A percentile compares a stretch with the other conserved stretches of the same genome.
Conservation (phyloP, 2,329 filamentous ascomycete genomes). For the Talaromyces sp. region DNA sequence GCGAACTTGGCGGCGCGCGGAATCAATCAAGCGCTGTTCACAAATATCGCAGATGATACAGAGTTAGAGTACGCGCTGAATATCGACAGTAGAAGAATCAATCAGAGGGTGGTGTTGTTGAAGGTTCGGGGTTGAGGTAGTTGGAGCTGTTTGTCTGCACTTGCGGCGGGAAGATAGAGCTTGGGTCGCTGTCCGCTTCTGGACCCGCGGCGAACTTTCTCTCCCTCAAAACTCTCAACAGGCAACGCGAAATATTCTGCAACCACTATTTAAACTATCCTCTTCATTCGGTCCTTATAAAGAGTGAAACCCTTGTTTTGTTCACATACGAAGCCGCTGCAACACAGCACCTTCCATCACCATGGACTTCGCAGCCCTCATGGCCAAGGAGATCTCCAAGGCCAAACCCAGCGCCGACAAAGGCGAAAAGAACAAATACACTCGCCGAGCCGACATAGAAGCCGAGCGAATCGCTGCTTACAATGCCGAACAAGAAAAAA, state of each 20-base stretch:
- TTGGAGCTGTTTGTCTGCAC: background rate
- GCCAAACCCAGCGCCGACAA: constrained; percentile 28
- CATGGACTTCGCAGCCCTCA: constrained; percentile 95
- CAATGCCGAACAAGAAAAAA: constrained; percentile 68
- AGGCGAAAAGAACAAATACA: constrained; percentile 60
- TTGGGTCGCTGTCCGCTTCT: background rate
- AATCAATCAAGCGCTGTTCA: background rate
- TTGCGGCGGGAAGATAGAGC: background rate
- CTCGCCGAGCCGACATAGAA: constrained; percentile 81
- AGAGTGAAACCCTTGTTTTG: background rate
- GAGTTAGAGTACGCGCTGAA: background rate
- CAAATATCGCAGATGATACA: background rate
- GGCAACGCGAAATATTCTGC: background rate
- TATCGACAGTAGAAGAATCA: background rate
- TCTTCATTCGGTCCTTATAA: background rate
- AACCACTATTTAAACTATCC: background rate
- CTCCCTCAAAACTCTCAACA: background rate
- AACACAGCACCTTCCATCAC: constrained; percentile 17
- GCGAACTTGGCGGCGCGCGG: background rate
- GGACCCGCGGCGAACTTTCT: background rate
- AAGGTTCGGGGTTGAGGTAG: background rate
- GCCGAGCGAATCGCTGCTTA: constrained; percentile 75
- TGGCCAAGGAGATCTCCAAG: constrained; percentile 63
- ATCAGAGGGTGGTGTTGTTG: background rate
- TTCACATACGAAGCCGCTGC: background rate